Evolutionary conservation across 441 rosid genomes (phyloP), one percentile per base, ranked within the genome.

Genomic region (Capsella rubella): DNA sequence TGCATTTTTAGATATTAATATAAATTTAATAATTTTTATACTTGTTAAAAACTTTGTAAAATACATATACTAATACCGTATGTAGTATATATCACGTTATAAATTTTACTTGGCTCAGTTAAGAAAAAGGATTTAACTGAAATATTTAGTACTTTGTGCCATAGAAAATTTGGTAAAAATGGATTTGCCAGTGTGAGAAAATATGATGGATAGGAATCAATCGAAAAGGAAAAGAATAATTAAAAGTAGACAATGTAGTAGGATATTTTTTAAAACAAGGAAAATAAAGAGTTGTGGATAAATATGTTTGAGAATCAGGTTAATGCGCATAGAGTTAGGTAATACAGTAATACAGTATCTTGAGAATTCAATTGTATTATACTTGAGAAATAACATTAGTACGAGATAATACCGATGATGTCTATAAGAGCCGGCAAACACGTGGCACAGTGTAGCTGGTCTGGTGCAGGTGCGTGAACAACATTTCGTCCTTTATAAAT

Each of bases 381-480:
- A 54, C 9, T 54, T 31, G 39, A 14, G 12, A 55, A 27, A 8
- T 28, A 52, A 28, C 8, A 52, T 13, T 28, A 29, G 52, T 47
- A 47, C 5, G 27, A 47, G 1, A 16, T 16, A 5, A 12, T 25
- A 11, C 37, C 46, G 42, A 61, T 31, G 6, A 60, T 60, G 34
- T 34, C 2, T 29, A 42, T 18, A 27, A 21, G 32, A 71, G 76
- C 67, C 37, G 67, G 57, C 58, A 9, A 25, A 37, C 60, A 76
- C 79, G 79, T 76, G 79, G 43, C 66, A 3, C 0, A 16, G 6
- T 27, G 4, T 35, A 4, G 10, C 4, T 68, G 79, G 70, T 47
- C 63, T 57, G 47, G 67, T 50, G 34, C 66, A 59, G 58, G 32
- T 55, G 65, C 77, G 15, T 64, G 71, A 55, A 73, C 77, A 55